A percentile compares a stretch with the other conserved stretches of the same genome.
These are phyloP conservation scores for Verticillium klebahnii DNA, from an alignment of 2,329 filamentous ascomycete genomes.

Conservation along the genomic window DNA sequence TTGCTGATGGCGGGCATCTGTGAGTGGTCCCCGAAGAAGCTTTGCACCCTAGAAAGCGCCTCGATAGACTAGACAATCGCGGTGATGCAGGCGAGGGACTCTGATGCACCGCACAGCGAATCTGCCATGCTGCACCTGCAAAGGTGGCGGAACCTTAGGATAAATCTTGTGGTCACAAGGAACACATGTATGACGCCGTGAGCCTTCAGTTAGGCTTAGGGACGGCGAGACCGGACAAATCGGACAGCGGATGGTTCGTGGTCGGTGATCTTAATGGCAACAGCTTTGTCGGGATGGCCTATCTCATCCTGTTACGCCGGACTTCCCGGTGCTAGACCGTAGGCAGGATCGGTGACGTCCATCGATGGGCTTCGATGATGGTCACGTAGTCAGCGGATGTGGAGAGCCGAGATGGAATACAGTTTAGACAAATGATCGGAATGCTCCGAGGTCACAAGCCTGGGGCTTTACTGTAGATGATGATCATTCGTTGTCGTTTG, in stretches of 20 bases:
- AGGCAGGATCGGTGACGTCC: background rate
- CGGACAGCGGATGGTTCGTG: background rate
- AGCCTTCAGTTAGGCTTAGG: background rate
- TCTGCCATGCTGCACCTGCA: background rate
- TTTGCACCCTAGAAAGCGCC: background rate
- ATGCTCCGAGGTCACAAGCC: background rate
- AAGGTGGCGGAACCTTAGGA: background rate
- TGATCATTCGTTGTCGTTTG: background rate
- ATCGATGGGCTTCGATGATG: background rate
- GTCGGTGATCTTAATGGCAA: background rate
- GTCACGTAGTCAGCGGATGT: background rate
- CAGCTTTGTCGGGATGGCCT: background rate
- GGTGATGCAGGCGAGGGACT: background rate
- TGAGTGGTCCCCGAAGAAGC: background rate
- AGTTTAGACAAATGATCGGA: background rate
- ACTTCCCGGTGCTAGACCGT: background rate
- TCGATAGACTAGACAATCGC: background rate
- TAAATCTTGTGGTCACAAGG: background rate
- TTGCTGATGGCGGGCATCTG: background rate
- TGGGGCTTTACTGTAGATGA: background rate
- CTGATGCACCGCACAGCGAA: background rate
- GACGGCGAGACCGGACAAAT: background rate
- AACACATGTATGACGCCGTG: background rate
- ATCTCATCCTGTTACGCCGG: background rate
- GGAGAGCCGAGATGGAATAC: background rate